Evolutionary conservation across 352 stramenopile species (phyloP), one percentile per base, ranked within the genome.

Genomic region (Blastocystis hominis): DNA sequence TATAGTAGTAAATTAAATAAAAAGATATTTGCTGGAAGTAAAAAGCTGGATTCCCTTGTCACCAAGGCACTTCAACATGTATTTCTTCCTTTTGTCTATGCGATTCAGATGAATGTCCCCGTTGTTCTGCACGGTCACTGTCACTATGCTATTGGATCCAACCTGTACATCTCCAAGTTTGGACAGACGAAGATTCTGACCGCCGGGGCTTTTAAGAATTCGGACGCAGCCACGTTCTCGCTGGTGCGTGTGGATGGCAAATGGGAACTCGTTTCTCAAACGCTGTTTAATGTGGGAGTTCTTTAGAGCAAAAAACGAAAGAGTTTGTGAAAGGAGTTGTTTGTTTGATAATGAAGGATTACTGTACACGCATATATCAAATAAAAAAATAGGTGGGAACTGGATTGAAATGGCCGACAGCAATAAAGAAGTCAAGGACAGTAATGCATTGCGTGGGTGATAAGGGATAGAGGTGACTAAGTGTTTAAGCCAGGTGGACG

Each of bases 401-500:
- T 30, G 0, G 24, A 30, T 30, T 30, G 20, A 20, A 13, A 72
- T 72, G 62, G 24, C 62, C 10, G 62, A 38, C 6, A 46, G 20
- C 34, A 42, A 72, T 20, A 44, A 72, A 20, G 50, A 50, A 9
- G 40, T 84, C 34, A 38, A 56, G 55, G 55, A 84, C 24, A n/a
- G 47, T 84, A 50, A 30, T 15, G 50, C 50, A 30, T n/a, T 47
- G 56, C 3, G 20, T 64, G 55, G 47, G 40, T 20, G 2, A 20
- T 84, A 46, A 69, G 9, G 44, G 10, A 53, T 84, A 84, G 72
- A 84, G 17, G 47, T 84, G 20, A 36, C 66, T n/a, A 34, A 30
- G 4, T 84, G 72, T 66, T 61, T 84, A 7, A 84, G 46, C 10
- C 40, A 84, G 46, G 72, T 84, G n/a, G 55, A 84, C 17, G 15